phyloP scores from a whole-genome alignment of 2,329 filamentous ascomycete genomes.

The Aureobasidium musti region DNA sequence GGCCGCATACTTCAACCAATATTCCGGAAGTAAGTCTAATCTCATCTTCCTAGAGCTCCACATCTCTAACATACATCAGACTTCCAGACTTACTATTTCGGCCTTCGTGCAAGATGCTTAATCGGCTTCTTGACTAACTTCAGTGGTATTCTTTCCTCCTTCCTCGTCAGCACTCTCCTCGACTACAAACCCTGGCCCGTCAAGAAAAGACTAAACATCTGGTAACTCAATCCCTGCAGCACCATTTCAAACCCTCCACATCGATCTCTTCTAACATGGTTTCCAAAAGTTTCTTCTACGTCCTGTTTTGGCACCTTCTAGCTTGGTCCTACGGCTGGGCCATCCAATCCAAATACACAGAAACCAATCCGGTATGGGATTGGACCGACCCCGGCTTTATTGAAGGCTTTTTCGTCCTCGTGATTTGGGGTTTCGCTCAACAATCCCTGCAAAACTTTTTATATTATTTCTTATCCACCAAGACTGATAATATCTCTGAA shows the following conservation, averaged over 20 bases:
- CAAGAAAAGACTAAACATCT: slow-evolving; percentile 46
- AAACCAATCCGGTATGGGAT: slow-evolving; percentile 48
- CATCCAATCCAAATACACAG: slow-evolving; percentile 52
- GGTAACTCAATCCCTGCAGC: too few relatives aligned
- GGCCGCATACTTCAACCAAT: slow-evolving; percentile 51
- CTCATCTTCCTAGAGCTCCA: too few relatives aligned
- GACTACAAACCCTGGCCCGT: slow-evolving; percentile 49
- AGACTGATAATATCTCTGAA: slow-evolving; percentile 59
- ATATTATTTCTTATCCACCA: slow-evolving; percentile 58
- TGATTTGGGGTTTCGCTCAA: slow-evolving; percentile 55
- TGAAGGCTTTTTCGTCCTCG: slow-evolving; percentile 53
- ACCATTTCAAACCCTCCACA: too few relatives aligned
- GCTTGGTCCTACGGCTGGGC: slow-evolving; percentile 54
- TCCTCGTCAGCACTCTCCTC: slow-evolving; percentile 50
- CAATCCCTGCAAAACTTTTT: slow-evolving; percentile 60
- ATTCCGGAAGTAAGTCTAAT: slow-evolving; percentile 38
- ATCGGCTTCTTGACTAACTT: slow-evolving; percentile 52
- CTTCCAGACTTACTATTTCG: slow-evolving; percentile 54
- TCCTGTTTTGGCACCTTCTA: slow-evolving; percentile 47
- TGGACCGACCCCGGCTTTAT: slow-evolving; percentile 50
- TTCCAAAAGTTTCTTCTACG: slow-evolving; percentile 45
- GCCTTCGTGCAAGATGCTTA: slow-evolving; percentile 51
- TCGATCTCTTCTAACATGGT: not conserved
- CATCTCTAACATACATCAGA: slow-evolving; percentile 37
- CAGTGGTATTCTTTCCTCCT: slow-evolving; percentile 48